Evolutionary conservation across 805 yeast species (phyloP).

Genomic region (Sugiyamaella smithiae): DNA sequence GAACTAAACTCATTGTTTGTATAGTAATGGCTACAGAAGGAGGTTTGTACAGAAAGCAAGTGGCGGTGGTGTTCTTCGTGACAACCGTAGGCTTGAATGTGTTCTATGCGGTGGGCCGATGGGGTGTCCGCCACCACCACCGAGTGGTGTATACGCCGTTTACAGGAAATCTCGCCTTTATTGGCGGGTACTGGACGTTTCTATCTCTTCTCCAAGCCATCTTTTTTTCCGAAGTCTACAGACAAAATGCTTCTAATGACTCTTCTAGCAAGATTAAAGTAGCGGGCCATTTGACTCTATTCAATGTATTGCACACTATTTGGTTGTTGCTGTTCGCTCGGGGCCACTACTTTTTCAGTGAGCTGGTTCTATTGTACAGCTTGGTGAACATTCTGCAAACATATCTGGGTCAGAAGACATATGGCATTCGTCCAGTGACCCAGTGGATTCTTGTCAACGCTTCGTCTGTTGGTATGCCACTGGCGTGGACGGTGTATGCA

Average conservation of each 20-base stretch:
- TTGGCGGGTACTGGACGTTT: slow-evolving; percentile 56
- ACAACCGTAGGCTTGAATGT: slow-evolving; percentile 56
- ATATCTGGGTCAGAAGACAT: slow-evolving; percentile 60
- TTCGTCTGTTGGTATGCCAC: slow-evolving; percentile 65
- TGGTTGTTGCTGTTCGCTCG: slow-evolving; percentile 65
- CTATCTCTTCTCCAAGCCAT: slow-evolving; percentile 50
- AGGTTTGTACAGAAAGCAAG: slow-evolving; percentile 6
- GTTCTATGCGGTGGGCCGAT: slow-evolving; percentile 56
- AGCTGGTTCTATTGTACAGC: slow-evolving; percentile 56
- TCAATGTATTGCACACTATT: slow-evolving; percentile 55
- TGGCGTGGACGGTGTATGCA: slow-evolving; percentile 70
- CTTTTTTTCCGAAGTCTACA: slow-evolving; percentile 33
- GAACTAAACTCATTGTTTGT: no score
- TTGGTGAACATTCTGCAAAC: slow-evolving; percentile 55
- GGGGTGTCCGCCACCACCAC: slow-evolving; percentile 43
- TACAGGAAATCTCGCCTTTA: slow-evolving; percentile 42
- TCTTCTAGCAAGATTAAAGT: not conserved
- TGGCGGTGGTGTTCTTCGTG: slow-evolving; percentile 52
- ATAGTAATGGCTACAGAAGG: no score
- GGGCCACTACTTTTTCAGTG: slow-evolving; percentile 57
- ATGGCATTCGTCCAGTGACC: slow-evolving; percentile 48
- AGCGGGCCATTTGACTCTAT: slow-evolving; percentile 51
- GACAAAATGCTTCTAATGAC: slow-evolving; percentile 6
- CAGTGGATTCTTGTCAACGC: slow-evolving; percentile 61
- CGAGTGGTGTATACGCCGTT: slow-evolving; percentile 67